Conservation (phyloP, 345 rosid species). For the Eucalyptus cloeziana region DNA sequence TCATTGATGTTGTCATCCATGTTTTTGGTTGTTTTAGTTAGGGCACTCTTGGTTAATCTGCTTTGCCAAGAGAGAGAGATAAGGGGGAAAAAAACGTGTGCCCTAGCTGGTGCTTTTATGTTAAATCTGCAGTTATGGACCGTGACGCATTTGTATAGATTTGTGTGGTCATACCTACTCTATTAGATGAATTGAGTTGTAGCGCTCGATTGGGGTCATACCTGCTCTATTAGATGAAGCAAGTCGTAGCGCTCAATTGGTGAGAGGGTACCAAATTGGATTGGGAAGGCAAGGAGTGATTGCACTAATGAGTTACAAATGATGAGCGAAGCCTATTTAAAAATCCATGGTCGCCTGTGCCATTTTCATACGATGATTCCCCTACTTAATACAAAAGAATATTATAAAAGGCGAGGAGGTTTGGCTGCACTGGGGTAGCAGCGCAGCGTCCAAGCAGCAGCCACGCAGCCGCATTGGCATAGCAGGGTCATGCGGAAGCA, state of each 20-base stretch:
- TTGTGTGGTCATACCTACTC: not conserved
- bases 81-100: accelerated
- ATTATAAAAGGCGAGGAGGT: not conserved
- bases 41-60: not conserved
- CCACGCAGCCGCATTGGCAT: not conserved
- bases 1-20: not conserved
- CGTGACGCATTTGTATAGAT: not conserved
- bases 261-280: not conserved
- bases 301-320: too few species aligned
- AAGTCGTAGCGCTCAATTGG: not conserved
- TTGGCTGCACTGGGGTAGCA: not conserved
- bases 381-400: not conserved
- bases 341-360: not conserved
- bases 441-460: not conserved
- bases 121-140: not conserved
- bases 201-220: not conserved
- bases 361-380: not conserved
- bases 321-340: not conserved
- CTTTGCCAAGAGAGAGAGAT: not conserved
- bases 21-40: not conserved
- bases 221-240: not conserved
- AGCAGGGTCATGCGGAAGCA: not conserved
- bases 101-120: not conserved
- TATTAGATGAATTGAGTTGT: not conserved
- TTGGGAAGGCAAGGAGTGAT: not conserved